Base-by-base conservation (phyloP, 805 yeast genomes). In the Wickerhamomyces chaumierensis region DNA sequence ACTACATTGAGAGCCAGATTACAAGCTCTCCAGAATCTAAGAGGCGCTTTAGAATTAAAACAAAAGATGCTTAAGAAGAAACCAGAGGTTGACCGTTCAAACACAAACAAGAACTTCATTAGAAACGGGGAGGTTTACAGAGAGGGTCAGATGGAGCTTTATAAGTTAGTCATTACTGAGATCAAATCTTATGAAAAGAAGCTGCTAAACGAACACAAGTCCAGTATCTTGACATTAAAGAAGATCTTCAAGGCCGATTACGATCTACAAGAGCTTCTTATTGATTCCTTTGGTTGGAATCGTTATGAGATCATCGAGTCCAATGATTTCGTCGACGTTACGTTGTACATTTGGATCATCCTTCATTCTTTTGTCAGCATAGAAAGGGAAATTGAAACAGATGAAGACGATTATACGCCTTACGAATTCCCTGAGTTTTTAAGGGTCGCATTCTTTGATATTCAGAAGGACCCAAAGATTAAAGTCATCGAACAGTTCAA, bases 11-110 rank as follows among this genome's bases (percentile, higher is more conserved):
- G 86, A 47, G 68, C 75, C 66, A 62, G 66, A 41, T 57, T 81
- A 11, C 73, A 75, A 18, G 85, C 83, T 0, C 48, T 79, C 33
- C 71, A 75, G 41, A 66, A 68, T 38, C 49, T 80, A 34, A 64
- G 77, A 37, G 55, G 57, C 11, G 80, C 86, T 0, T 46, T 80
- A 7, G 75, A 73, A 32, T 52, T 66, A 9, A 79, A 81, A 45
- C 45, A 61, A 1, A 57, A 7, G 37, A 57, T 18, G 46, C 44
- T 39, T 43, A 50, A 42, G 36, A 34, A 28, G 39, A 42, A 6
- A 18, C 39, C 13, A 35, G 39, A 20, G 31, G 39, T 19, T 20
- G 37, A 12, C 21, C 23, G 34, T 31, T 2, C 52, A 37, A 14
- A 8, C 29, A 13, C 29, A 9, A 39, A 56, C 52, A 38, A 37